These are phyloP conservation scores for Cystoderma amianthinum DNA, from an alignment of 768 basidiomycete species.

Conservation along the genomic window DNA sequence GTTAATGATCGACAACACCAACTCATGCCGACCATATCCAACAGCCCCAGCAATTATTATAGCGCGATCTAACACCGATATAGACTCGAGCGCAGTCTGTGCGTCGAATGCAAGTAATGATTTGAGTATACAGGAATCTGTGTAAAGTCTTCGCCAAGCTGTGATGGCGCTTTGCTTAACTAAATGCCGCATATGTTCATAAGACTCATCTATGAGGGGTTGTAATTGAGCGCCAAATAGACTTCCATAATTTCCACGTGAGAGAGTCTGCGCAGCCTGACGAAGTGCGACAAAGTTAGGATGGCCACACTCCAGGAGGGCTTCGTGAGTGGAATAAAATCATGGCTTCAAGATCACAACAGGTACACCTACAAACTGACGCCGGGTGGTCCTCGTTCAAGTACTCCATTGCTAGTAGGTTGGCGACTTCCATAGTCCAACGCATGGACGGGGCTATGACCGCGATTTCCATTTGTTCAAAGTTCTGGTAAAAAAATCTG, in stretches of 20 bases:
- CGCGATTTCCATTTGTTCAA: too few species aligned
- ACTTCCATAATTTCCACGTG: constrained; percentile 6
- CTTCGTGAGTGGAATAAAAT: too few species aligned
- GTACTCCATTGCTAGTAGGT: neutral
- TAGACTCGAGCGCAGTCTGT: constrained; percentile 28
- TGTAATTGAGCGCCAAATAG: constrained; percentile 20
- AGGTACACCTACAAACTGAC: neutral
- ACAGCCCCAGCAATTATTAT: constrained; percentile 81
- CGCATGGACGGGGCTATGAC: too few species aligned
- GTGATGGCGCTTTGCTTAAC: constrained; percentile 20
- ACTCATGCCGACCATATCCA: constrained; percentile 50
- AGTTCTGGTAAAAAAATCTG: too few species aligned
- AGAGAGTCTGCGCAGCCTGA: constrained; percentile 9
- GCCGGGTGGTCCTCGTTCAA: neutral
- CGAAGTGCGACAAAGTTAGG: constrained; percentile 1
- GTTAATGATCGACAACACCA: constrained; percentile 58
- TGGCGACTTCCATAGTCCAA: neutral
- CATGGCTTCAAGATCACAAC: too few species aligned
- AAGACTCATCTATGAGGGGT: constrained; percentile 35
- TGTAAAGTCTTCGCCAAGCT: constrained; percentile 67
- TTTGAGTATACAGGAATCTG: constrained; percentile 64
- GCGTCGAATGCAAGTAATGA: constrained; percentile 30
- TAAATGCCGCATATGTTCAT: constrained; percentile 42
- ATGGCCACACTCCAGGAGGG: neutral
- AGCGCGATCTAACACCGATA: constrained; percentile 66